Conservation (phyloP, 169 alveolate species). For the Plasmodium gonderi region DNA sequence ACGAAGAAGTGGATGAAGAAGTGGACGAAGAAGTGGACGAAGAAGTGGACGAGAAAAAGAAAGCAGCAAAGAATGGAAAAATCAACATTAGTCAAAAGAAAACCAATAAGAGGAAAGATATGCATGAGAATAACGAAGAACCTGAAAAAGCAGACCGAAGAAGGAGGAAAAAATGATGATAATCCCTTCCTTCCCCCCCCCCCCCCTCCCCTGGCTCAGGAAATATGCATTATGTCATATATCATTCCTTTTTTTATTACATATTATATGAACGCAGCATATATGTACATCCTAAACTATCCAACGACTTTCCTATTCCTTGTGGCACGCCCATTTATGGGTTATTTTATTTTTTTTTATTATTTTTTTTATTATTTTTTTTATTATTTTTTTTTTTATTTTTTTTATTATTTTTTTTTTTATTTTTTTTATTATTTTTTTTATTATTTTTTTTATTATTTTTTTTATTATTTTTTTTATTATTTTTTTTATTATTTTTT, state of each 20-base stretch:
- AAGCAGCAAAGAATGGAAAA: neutral
- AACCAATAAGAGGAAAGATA: slow-evolving; percentile 23
- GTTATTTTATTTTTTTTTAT: too few relatives aligned
- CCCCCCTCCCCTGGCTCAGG: neutral
- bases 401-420: too few relatives aligned
- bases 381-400: too few relatives aligned
- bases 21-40: neutral
- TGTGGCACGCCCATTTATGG: too few relatives aligned
- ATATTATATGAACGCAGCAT: too few relatives aligned
- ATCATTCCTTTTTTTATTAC: neutral
- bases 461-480: neutral
- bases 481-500: neutral
- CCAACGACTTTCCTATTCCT: too few relatives aligned
- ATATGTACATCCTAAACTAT: too few relatives aligned
- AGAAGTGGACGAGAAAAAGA: neutral
- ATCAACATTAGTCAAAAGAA: neutral
- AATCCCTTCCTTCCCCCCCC: neutral
- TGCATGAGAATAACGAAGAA: neutral
- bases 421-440: neutral
- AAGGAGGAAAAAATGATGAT: slow-evolving; percentile 12
- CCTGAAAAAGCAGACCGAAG: neutral
- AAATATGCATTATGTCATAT: too few relatives aligned
- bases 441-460: neutral
- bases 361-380: too few relatives aligned
- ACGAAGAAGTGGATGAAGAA: neutral